A percentile compares a stretch with the other conserved stretches of the same genome.
Conservation (phyloP, 1,284 basidiomycete species). For the Irpex rosettiformis region DNA sequence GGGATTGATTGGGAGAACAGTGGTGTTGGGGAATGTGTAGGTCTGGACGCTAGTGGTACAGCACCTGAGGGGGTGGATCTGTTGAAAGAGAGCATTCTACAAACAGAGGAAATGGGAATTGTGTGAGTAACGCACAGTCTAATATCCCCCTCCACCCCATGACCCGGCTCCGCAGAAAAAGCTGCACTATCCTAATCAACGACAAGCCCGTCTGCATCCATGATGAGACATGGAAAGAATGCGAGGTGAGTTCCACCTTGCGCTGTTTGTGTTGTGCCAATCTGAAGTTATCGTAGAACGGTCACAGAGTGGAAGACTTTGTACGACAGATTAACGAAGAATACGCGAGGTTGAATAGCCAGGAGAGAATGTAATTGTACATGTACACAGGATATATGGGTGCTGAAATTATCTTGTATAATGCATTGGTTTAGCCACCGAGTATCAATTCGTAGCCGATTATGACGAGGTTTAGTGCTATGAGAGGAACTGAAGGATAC, state of each 20-base stretch:
- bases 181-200: constrained; percentile 82
- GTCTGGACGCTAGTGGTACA: constrained; percentile 53
- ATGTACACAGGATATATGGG: too few species aligned
- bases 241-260: constrained; percentile 58
- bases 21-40: constrained; percentile 54
- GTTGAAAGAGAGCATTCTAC: constrained; percentile 55
- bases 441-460: constrained; percentile 80
- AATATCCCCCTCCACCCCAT: not conserved
- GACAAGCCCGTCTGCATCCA: constrained; percentile 69
- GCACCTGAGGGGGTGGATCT: constrained; percentile 58
- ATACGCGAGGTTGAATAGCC: constrained; percentile 58
- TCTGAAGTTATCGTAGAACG: constrained; percentile 46
- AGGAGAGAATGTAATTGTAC: constrained; percentile 4
- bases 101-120: constrained; percentile 49
- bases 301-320: constrained; percentile 73
- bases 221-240: constrained; percentile 77
- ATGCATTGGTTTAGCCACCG: constrained; percentile 36
- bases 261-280: not conserved
- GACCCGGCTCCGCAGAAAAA: constrained; percentile 48
- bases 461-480: constrained; percentile 77
- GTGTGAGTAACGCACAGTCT: constrained; percentile 40
- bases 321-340: constrained; percentile 76
- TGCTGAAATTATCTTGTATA: constrained; percentile 5
- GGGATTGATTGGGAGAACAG: constrained; percentile 69
- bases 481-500: constrained; percentile 73